A percentile compares a stretch with the other conserved stretches of the same genome.
phyloP scores from a whole-genome alignment of 768 basidiomycete species.

The Boletus sp. region DNA sequence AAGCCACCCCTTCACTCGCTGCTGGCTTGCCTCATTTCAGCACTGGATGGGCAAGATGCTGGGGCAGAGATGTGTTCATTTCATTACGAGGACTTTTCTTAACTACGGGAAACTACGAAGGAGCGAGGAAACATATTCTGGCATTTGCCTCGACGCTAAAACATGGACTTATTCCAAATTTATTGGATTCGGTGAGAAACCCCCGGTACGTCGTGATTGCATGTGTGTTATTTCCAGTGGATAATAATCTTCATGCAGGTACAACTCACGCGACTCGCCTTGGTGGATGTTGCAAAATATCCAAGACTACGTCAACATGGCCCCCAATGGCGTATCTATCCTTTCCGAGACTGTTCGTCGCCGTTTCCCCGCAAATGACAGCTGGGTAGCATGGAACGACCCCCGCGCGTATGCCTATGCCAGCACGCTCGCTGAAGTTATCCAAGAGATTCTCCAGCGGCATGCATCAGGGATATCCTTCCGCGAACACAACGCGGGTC shows the following conservation, averaged over 20 bases:
- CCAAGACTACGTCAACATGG: slow-evolving; percentile 84
- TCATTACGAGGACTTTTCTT: slow-evolving; percentile 91
- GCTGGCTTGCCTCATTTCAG: slow-evolving; percentile 96
- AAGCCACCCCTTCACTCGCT: slow-evolving; percentile 77
- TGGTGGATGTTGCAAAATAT: slow-evolving; percentile 99
- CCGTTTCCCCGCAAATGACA: slow-evolving; percentile 94
- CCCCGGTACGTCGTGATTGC: slow-evolving; percentile 57
- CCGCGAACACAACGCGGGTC: slow-evolving; percentile 94
- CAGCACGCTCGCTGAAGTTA: slow-evolving; percentile 86
- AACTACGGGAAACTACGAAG: slow-evolving; percentile 85
- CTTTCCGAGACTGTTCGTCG: slow-evolving; percentile 81
- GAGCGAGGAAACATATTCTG: slow-evolving; percentile 85
- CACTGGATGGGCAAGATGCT: slow-evolving; percentile 91
- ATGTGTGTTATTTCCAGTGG: neutral
- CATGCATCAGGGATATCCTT: slow-evolving; percentile 92
- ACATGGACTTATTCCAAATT: slow-evolving; percentile 94
- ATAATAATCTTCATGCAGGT: slow-evolving; percentile 41
- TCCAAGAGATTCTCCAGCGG: slow-evolving; percentile 94
- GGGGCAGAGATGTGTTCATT: slow-evolving; percentile 96
- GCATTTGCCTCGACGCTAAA: slow-evolving; percentile 92
- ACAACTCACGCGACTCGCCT: slow-evolving; percentile 96
- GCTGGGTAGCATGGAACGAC: slow-evolving; percentile 92
- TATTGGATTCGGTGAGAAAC: slow-evolving; percentile 83
- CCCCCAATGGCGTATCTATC: slow-evolving; percentile 80
- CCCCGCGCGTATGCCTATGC: slow-evolving; percentile 76